Evolutionary conservation across 2,329 filamentous ascomycete genomes (phyloP), one percentile per base, ranked within the genome.

Genomic region (Helotiales sp.): DNA sequence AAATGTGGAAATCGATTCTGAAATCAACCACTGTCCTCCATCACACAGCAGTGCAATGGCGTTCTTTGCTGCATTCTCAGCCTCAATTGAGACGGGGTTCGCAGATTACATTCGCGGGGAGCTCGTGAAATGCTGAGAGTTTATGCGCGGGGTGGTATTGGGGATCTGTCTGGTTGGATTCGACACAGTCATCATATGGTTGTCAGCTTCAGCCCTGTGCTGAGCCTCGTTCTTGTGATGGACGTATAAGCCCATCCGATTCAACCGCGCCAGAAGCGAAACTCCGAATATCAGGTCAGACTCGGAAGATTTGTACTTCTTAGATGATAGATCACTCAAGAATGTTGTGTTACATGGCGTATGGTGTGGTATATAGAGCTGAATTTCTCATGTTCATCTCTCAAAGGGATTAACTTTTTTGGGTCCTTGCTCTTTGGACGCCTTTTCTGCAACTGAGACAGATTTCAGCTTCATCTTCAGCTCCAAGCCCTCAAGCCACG

Each of bases 21-120:
- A 84, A 25, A 75, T 85, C 13, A 79, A 82, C 61, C 76, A 80
- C 62, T 80, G 82, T 68, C 78, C 81, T 2, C 71, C 76, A 25
- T 80, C 81, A 1, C 76, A 76, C 54, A 82, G 79, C 17, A 77
- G 79, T 56, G 77, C 77, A 44, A 81, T 84, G 78, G 76, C 81
- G 3, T 77, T 84, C 59, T 85, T 81, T 67, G 79, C 84, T 2
- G 79, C 82, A 24, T 83, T 87, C 62, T 86, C 83, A 29, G 78
- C 77, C 31, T 86, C 83, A 54, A 79, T 87, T 17, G 80, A 85
- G 61, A 77, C 71, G 6, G 79, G 79, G 2, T 79, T 87, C 69
- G 73, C 75, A 36, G 79, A 82, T 57, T 86, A 79, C 69, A 67
- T 86, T 60, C 71, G 67, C 54, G 66, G 64, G 2, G 69, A 72